A percentile compares a stretch with the other conserved stretches of the same genome.
These are phyloP conservation scores for Cryptococcus depauperatus DNA, from an alignment of 1,284 basidiomycete genomes.

Conservation along the genomic window DNA sequence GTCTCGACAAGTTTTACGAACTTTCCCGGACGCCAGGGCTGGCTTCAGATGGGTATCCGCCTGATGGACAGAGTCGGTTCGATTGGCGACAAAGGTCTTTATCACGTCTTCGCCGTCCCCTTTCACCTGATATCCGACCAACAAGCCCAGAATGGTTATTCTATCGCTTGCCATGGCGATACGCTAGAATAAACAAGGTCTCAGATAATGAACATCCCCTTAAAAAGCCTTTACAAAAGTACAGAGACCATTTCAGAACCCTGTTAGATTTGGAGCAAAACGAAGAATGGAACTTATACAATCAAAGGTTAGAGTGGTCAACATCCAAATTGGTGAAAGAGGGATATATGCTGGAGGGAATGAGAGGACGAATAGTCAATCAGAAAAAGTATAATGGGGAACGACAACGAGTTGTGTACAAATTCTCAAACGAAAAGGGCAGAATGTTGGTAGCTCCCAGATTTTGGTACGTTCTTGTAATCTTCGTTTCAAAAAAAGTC, in stretches of 20 bases:
- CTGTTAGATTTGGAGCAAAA: constrained; percentile 58
- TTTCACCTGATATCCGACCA: neutral
- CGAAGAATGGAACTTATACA: constrained; percentile 53
- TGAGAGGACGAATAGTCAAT: neutral
- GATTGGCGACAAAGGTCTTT: constrained; percentile 25
- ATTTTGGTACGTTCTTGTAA: neutral
- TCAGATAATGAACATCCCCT: neutral
- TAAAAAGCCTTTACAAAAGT: constrained; percentile 42
- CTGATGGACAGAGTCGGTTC: constrained; percentile 27
- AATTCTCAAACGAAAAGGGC: neutral
- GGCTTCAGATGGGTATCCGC: constrained; percentile 18
- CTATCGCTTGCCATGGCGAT: neutral
- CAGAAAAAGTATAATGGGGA: neutral
- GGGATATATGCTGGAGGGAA: neutral
- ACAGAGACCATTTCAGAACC: constrained; percentile 48
- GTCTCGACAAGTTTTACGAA: neutral
- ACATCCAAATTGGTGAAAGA: constrained; percentile 47
- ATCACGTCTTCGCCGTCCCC: neutral
- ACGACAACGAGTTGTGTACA: neutral
- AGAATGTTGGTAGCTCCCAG: neutral
- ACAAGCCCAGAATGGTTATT: neutral
- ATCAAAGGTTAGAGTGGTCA: constrained; percentile 60
- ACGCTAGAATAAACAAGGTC: neutral
- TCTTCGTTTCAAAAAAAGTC: neutral
- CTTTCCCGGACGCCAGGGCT: constrained; percentile 1